A percentile compares a stretch with the other conserved stretches of the same genome.
Conservation (phyloP, 345 rosid genomes). For the Atalantia buxifolia region DNA sequence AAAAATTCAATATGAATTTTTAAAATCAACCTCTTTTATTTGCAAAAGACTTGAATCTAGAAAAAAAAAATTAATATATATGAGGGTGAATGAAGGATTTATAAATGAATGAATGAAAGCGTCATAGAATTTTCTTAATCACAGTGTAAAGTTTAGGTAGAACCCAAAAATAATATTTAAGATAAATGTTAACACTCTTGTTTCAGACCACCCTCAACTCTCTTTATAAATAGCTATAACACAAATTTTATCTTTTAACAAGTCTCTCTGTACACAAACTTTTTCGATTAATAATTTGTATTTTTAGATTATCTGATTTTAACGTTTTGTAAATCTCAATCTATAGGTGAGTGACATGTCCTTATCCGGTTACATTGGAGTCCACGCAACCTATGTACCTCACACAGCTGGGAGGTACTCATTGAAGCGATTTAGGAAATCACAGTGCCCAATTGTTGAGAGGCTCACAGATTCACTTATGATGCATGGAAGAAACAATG, state of each 20-base stretch:
- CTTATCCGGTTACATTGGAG: conserved; percentile 69
- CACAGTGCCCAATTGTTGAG: conserved; percentile 94
- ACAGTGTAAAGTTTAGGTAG: too few species aligned
- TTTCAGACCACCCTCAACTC: too few species aligned
- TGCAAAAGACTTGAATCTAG: not conserved
- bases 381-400: conserved; percentile 78
- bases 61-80: too few species aligned
- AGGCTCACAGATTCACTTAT: conserved; percentile 90
- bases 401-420: conserved; percentile 97
- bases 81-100: not conserved
- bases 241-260: not conserved
- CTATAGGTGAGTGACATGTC: conserved; percentile 68
- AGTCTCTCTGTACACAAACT: not conserved
- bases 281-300: not conserved
- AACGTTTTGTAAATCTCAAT: not conserved
- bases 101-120: not conserved
- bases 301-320: not conserved
- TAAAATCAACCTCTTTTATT: too few species aligned
- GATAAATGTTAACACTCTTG: too few species aligned
- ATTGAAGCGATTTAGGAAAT: conserved; percentile 86
- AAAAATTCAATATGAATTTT: too few species aligned
- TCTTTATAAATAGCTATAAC: too few species aligned
- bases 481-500: conserved; percentile 97
- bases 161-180: too few species aligned
- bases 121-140: not conserved